phyloP scores from a whole-genome alignment of 2,329 filamentous ascomycete species.

The Penicillium thymicola region DNA sequence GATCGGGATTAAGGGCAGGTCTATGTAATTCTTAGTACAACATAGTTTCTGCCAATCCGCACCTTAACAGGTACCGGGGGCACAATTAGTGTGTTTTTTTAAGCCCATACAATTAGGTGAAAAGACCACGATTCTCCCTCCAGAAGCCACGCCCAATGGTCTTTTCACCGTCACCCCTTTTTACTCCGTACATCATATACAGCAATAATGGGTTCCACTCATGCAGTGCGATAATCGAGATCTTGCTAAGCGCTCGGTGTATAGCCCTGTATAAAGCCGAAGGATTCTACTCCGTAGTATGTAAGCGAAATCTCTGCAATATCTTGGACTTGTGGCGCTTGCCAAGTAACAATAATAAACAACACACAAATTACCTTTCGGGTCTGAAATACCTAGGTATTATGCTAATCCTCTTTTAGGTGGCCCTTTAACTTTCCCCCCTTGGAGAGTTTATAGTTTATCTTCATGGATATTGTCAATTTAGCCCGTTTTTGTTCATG shows the following conservation, averaged over 20 bases:
- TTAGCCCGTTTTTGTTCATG: not conserved
- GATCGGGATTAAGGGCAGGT: too few species aligned
- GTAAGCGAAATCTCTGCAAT: not conserved
- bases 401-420: not conserved
- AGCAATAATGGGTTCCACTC: not conserved
- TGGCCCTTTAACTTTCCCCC: not conserved
- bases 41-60: too few species aligned
- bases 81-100: too few species aligned
- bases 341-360: conserved; percentile 1
- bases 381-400: too few species aligned
- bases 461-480: not conserved
- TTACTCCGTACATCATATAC: not conserved
- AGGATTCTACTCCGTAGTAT: not conserved
- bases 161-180: too few species aligned
- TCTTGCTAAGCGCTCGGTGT: not conserved
- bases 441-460: not conserved
- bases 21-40: too few species aligned
- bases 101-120: too few species aligned
- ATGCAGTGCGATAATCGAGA: not conserved
- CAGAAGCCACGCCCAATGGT: too few species aligned
- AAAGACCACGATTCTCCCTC: too few species aligned
- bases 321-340: not conserved
- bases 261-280: not conserved
- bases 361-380: not conserved
- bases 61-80: too few species aligned